phyloP scores from a whole-genome alignment of 257 asterid genomes.

The Jacaranda mimosifolia region DNA sequence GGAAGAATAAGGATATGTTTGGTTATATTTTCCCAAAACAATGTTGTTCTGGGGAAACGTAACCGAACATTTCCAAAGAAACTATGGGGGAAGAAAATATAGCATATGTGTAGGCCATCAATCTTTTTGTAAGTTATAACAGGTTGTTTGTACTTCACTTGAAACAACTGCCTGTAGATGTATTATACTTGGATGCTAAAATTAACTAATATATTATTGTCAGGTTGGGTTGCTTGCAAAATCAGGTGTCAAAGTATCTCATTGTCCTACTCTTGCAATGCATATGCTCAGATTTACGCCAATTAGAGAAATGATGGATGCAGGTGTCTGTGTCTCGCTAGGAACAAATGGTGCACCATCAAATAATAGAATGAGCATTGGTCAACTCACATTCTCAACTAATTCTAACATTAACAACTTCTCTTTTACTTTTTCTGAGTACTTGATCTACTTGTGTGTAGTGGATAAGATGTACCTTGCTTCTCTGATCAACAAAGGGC shows the following conservation, averaged over 20 bases:
- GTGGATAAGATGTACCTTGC: slow-evolving; percentile 95
- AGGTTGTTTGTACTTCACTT: no score
- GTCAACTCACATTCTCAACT: slow-evolving; percentile 42
- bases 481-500: slow-evolving; percentile 83
- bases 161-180: no score
- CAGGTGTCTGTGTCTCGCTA: slow-evolving; percentile 81
- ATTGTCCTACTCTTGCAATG: slow-evolving; percentile 95
- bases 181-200: no score
- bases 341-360: slow-evolving; percentile 93
- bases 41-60: no score
- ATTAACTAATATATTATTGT: neutral
- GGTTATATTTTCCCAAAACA: no score
- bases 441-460: slow-evolving; percentile 32
- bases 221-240: slow-evolving; percentile 65
- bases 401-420: no score
- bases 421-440: no score
- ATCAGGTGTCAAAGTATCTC: slow-evolving; percentile 84
- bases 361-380: slow-evolving; percentile 91
- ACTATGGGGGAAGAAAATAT: no score
- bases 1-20: no score
- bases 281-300: slow-evolving; percentile 88
- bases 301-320: slow-evolving; percentile 71
- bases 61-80: no score
- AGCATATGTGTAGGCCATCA: no score
- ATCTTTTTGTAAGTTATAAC: no score